phyloP scores from a whole-genome alignment of 208 protist genomes.

The Blastocrithidia nonstop region DNA sequence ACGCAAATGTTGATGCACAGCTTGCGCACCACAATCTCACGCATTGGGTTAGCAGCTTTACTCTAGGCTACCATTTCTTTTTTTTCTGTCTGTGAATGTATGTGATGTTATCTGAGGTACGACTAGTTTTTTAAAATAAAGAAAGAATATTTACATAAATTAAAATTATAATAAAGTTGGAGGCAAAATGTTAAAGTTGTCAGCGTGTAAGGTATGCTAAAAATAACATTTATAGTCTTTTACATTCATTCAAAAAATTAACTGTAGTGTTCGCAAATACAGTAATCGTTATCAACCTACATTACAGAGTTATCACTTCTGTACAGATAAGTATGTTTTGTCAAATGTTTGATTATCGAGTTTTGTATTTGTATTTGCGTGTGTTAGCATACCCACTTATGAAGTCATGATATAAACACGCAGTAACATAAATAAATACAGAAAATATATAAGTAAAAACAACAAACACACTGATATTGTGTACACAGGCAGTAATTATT shows the following conservation, averaged over 20 bases:
- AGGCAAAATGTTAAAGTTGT: no score
- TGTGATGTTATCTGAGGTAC: not conserved
- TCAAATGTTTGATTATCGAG: no score
- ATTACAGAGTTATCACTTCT: not conserved
- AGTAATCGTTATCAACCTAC: not conserved
- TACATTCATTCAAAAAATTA: not conserved
- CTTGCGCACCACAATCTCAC: conserved; percentile 97
- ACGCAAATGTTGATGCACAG: conserved; percentile 99
- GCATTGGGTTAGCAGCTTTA: conserved; percentile 92
- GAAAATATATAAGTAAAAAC: no score
- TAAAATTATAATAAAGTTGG: not conserved
- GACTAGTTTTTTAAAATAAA: not conserved
- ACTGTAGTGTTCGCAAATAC: not conserved
- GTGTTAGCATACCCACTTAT: no score
- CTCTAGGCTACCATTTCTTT: conserved; percentile 55
- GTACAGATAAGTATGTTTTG: not conserved
- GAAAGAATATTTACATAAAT: not conserved
- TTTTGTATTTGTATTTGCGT: no score
- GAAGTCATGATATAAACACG: no score
- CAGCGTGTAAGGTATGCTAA: not conserved
- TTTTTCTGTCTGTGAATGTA: conserved; percentile 3
- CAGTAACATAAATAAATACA: no score
- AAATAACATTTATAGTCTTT: not conserved
- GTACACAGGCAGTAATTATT: no score
- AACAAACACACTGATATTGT: no score